phyloP scores from a whole-genome alignment of 495 filamentous ascomycete genomes.

The Filosporella fistucella region DNA sequence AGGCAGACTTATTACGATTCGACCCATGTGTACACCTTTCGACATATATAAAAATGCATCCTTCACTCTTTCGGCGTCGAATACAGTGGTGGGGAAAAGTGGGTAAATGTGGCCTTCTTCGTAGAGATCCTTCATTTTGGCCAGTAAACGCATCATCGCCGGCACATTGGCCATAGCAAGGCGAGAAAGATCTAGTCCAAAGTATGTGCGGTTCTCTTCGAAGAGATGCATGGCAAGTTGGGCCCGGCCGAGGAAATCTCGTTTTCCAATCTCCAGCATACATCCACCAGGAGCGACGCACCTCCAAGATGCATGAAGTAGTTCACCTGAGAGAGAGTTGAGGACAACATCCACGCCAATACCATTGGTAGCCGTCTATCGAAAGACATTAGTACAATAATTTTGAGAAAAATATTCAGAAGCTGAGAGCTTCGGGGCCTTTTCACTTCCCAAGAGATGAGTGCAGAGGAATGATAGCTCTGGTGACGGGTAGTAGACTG shows the following conservation, averaged over 20 bases:
- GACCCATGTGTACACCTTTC: conserved; percentile 33
- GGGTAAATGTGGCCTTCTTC: too few species aligned
- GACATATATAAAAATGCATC: conserved; percentile 37
- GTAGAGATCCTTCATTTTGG: conserved; percentile 24
- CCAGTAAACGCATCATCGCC: too few species aligned
- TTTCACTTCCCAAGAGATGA: too few species aligned
- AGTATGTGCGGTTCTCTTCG: conserved; percentile 4
- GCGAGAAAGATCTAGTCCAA: conserved; percentile 4
- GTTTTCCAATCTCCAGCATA: conserved; percentile 50
- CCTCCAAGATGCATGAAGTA: conserved; percentile 42
- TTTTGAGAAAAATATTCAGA: too few species aligned
- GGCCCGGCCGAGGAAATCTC: conserved; percentile 27
- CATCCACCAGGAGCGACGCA: conserved; percentile 46
- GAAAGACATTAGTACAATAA: too few species aligned
- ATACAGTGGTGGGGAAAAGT: conserved; percentile 36
- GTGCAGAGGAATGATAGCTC: too few species aligned
- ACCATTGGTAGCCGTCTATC: conserved; percentile 37
- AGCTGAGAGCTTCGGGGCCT: too few species aligned
- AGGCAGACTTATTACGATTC: neutral
- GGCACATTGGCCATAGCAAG: too few species aligned
- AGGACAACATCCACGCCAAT: conserved; percentile 60
- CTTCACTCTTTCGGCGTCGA: conserved; percentile 27
- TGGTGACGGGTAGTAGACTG: too few species aligned
- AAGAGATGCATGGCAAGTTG: conserved; percentile 29
- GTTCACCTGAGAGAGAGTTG: conserved; percentile 50